Evolutionary conservation across 176 grass and related monocot genomes (phyloP), one percentile per base, ranked within the genome.

Genomic region (Typha latifolia): DNA sequence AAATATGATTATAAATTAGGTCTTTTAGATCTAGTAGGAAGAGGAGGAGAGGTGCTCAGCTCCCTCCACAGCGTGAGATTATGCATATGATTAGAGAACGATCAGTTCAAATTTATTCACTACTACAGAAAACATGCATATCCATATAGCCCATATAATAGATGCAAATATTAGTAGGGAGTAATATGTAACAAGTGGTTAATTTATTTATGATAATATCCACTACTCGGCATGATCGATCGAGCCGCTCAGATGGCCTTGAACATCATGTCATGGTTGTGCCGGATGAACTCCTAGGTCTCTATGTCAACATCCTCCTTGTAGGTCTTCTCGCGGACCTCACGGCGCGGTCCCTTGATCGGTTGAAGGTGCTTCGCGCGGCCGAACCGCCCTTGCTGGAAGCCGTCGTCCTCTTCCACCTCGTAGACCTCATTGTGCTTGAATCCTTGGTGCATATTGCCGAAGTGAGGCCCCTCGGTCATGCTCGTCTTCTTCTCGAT

Each of bases 401-500:
- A 11, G 6, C 10, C 10, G 16, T 21, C 63, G 4, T 65, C 31
- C 16, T 65, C 63, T 11, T 20, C 31, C 16, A 43, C 31, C 16
- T 4, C 15, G 6, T 47, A n/a, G 63, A 65, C 1, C 31, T 65
- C 63, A 32, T 20, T 47, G 63, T 65, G 29, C 32, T 20, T 47
- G 63, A 47, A 20, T 18, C 3, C 31, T n/a, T 16, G 5, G 15
- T 12, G 63, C 14, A 37, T 16, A 0, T 47, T 32, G 16, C 14
- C 29, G 8, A 65, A 65, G 63, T 12, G 31, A 19, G 63, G 63
- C 32, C 32, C 63, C 34, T 65, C 32, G 9, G 2, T 12, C 63
- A 65, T 43, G 32, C 15, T 47, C 1, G 32, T 65, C 63, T 65
- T 65, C 31, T 18, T 65, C 63, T 65, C 63, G 12, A 65, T 43